Percentiles rank a stretch among this genome's conserved stretches.
Evolutionary conservation across 2,329 filamentous ascomycete species (phyloP).

Genomic region (Aureobasidium lini): DNA sequence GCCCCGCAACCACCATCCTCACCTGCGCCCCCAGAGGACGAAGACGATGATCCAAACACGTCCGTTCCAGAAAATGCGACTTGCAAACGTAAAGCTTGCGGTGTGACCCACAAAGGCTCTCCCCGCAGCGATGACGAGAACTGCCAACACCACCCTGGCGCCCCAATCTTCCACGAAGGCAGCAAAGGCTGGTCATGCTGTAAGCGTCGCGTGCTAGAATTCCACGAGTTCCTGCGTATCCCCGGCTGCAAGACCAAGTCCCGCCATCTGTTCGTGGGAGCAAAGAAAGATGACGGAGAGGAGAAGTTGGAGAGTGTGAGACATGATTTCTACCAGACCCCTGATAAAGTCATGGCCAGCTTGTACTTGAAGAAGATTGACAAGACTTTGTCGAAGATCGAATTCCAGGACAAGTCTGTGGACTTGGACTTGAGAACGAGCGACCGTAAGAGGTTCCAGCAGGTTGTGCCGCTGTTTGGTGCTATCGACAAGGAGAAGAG

Average conservation of each 20-base stretch:
- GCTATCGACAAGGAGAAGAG: slow-evolving; percentile 68
- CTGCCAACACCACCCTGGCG: slow-evolving; percentile 83
- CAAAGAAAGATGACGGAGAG: slow-evolving; percentile 56
- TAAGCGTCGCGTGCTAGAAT: slow-evolving; percentile 89
- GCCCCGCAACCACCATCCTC: slow-evolving; percentile 23
- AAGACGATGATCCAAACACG: slow-evolving; percentile 73
- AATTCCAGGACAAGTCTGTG: slow-evolving; percentile 57
- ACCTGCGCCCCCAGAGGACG: slow-evolving; percentile 62
- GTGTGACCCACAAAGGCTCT: slow-evolving; percentile 55
- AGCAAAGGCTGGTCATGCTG: slow-evolving; percentile 98
- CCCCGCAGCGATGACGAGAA: slow-evolving; percentile 59
- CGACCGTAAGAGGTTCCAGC: slow-evolving; percentile 75
- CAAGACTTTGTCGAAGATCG: slow-evolving; percentile 66
- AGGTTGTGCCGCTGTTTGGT: slow-evolving; percentile 67
- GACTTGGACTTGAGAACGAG: slow-evolving; percentile 77
- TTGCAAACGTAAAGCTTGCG: slow-evolving; percentile 74
- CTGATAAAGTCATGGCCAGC: slow-evolving; percentile 74
- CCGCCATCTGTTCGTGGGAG: slow-evolving; percentile 76
- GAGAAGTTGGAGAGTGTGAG: slow-evolving; percentile 72
- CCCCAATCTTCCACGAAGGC: slow-evolving; percentile 92
- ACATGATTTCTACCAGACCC: slow-evolving; percentile 92
- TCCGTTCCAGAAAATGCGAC: slow-evolving; percentile 65
- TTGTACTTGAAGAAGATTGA: slow-evolving; percentile 97
- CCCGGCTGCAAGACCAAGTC: slow-evolving; percentile 79
- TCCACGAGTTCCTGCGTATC: slow-evolving; percentile 96